Evolutionary conservation across 768 basidiomycete genomes (phyloP).

Genomic region (Gyrodon lividus): DNA sequence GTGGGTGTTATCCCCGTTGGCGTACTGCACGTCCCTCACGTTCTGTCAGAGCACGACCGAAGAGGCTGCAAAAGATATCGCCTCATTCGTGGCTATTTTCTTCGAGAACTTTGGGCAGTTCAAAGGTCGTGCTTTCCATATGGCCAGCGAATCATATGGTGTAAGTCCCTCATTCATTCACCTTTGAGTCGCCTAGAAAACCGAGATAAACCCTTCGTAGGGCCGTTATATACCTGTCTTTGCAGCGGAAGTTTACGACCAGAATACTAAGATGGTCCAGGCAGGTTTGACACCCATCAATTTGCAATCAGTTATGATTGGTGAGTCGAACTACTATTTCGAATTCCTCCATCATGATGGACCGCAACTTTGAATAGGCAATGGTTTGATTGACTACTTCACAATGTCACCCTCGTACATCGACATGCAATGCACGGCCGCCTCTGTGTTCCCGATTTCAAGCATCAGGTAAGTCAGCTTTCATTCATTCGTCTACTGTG

Average conservation of each 20-base stretch:
- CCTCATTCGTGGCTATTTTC: slow-evolving; percentile 69
- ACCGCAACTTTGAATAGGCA: slow-evolving; percentile 31
- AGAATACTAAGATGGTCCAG: slow-evolving; percentile 39
- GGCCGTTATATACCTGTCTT: slow-evolving; percentile 54
- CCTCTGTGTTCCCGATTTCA: slow-evolving; percentile 46
- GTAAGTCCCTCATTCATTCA: slow-evolving; percentile 24
- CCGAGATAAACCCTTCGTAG: slow-evolving; percentile 24
- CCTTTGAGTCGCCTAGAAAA: not conserved
- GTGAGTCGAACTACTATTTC: slow-evolving; percentile 22
- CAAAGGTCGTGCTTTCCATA: slow-evolving; percentile 62
- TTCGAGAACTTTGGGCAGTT: slow-evolving; percentile 73
- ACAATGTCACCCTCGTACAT: slow-evolving; percentile 42
- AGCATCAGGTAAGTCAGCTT: slow-evolving; percentile 40
- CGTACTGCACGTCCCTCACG: not conserved
- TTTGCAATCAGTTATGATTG: slow-evolving; percentile 49
- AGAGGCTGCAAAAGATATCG: slow-evolving; percentile 68
- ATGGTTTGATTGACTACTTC: slow-evolving; percentile 42
- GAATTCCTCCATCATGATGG: not conserved
- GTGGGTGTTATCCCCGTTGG: slow-evolving; percentile 22
- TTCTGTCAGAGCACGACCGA: slow-evolving; percentile 53
- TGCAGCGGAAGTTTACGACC: slow-evolving; percentile 48
- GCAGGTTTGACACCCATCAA: slow-evolving; percentile 52
- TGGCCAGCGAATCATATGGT: slow-evolving; percentile 58
- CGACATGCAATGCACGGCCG: slow-evolving; percentile 56
- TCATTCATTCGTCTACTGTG: slow-evolving; percentile 3